Evolutionary conservation across 2,329 filamentous ascomycete species (phyloP), one percentile per base, ranked within the genome.

Genomic region (Chrysoporthe puriensis): DNA sequence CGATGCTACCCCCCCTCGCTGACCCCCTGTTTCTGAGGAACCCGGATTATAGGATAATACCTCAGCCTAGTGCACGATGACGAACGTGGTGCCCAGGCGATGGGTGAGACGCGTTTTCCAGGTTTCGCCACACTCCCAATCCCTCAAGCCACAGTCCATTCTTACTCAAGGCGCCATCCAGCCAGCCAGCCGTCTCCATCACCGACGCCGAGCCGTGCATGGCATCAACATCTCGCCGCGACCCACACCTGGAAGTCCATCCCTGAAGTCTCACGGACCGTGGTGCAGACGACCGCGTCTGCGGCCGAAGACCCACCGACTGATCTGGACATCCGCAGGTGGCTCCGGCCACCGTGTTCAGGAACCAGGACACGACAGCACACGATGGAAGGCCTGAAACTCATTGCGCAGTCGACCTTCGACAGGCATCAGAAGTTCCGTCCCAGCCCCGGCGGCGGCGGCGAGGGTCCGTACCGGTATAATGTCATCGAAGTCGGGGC

Each of bases 401-500:
- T 60, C 34, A 63, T 70, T 42, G 69, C 69, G 34, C 64, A 67
- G 64, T 69, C 67, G 58, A 70, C 69, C 4, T 70, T 70, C 42
- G 69, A 70, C 63, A 69, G 57, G 48, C 62, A 64, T 36, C 69
- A 70, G 46, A 66, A 65, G 32, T 70, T 70, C 64, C 63, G 62
- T 26, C 54, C 63, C 52, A 64, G 18, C 43, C 11, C 4, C n/a
- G n/a, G 57, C 50, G 42, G 48, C 50, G 42, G 48, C 63, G 58
- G 13, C 48, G 56, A 61, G 1, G 68, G 60, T 6, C 58, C 66
- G 3, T 63, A 61, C 42, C 64, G 69, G 8, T 67, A 70, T 21
- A 70, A 67, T 46, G 69, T 69, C 50, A 66, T 70, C 44, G 69
- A 70, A 58, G 62, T 70, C 54, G 69, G 69, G 21, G 66, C 67